Conservation (phyloP, 805 yeast genomes). For the Myxozyma lipomycoides region DNA sequence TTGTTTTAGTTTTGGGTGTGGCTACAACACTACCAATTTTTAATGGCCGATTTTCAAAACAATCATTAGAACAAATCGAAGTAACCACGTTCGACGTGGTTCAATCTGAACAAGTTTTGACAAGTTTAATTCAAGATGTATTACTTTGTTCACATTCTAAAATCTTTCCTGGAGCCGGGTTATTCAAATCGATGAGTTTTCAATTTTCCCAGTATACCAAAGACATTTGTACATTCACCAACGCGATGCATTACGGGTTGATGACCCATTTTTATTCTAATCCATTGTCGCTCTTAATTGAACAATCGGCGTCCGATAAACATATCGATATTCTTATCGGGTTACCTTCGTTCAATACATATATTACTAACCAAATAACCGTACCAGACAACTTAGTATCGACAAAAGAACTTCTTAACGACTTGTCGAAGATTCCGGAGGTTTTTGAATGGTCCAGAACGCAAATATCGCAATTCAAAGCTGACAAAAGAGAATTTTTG, state of each 20-base stretch:
- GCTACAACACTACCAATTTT: conserved; percentile 39
- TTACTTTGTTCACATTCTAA: conserved; percentile 10
- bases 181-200: conserved; percentile 5
- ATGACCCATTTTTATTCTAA: conserved; percentile 40
- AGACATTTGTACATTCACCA: conserved; percentile 12
- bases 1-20: conserved; percentile 38
- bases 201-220: conserved; percentile 15
- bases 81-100: conserved; percentile 33
- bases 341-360: conserved; percentile 38
- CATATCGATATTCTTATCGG: conserved; percentile 35
- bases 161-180: conserved; percentile 13
- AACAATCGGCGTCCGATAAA: conserved; percentile 1
- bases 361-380: not conserved
- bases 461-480: not conserved
- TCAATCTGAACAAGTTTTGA: conserved; percentile 15
- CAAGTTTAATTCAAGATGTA: conserved; percentile 19
- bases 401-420: conserved; percentile 1
- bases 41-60: conserved; percentile 36
- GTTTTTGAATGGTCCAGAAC: not conserved
- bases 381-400: not conserved
- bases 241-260: conserved; percentile 32
- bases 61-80: conserved; percentile 30
- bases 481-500: not conserved
- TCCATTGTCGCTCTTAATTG: conserved; percentile 35
- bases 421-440: not conserved